Evolutionary conservation across 1,284 basidiomycete species (phyloP), one percentile per base, ranked within the genome.

Genomic region (Pseudozyma pruni): DNA sequence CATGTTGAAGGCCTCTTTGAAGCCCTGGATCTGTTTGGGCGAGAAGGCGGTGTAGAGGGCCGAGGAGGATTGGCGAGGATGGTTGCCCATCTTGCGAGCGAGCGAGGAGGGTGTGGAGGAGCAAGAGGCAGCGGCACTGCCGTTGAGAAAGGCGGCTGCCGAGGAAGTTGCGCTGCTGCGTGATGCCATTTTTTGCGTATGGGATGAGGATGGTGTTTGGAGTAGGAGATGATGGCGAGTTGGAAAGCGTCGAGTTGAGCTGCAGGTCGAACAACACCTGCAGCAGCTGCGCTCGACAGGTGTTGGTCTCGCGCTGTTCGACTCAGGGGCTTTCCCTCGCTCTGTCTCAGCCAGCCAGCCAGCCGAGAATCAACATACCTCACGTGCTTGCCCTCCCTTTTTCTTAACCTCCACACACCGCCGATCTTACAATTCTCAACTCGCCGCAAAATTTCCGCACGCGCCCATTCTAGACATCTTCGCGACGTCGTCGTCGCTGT

Each of bases 1-100:
- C 60, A 83, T 74, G 46, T 69, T 75, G 68, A 84, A 84, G 1
- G 83, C 83, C 44, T 84, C 83, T 43, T 83, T 80, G 75, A 84
- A 83, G 22, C 79, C 78, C 53, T 83, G 78, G 48, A 84, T 81
- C 64, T 84, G 83, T 45, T 78, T 78, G 4, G 74, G 53, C 13
- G 72, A 73, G 47, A 78, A 81, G 33, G 76, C 75, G 31, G 66
- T 76, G 66, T 78, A 79, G 22, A 77, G 71, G 1, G 64, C 72
- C 9, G 75, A 78, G 1, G 68, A 72, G 16, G 73, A 70, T 44
- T 78, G 75, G 22, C 77, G 75, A 13, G 77, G 77, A 27, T 79
- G 75, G 14, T 66, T 58, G 42, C 59, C 56, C n/a, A 54, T 23
- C 40, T 56, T 70, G 38, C 57, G 62, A 6, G 19, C 32, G 11